Base-by-base conservation (phyloP, 495 filamentous ascomycete species). In the Pyrenula aspistea region DNA sequence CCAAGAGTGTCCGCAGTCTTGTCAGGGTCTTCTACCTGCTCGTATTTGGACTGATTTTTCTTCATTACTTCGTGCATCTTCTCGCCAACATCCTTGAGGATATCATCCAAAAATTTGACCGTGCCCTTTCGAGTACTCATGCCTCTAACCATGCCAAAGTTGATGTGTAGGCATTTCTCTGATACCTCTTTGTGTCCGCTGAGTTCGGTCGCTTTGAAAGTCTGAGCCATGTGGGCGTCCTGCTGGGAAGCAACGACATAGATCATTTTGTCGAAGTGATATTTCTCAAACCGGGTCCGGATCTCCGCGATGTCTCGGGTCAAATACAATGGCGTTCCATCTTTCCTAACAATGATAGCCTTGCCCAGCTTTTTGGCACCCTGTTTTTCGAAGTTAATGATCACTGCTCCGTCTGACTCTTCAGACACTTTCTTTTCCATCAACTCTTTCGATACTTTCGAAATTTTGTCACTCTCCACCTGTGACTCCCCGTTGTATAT, bases 401-500 rank as follows among this genome's bases (percentile, higher is more conserved):
- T 87, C 53, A 89, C 75, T 48, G 93, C 93, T 47, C 93, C 93
- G 25, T 96, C 82, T 25, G 89, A 91, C 63, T 87, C 81, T 68
- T 91, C 84, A 0, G 85, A 83, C 24, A 96, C 79, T 60, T 80
- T 82, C 55, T 88, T 81, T 65, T 81, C 76, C 79, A 96, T 82
- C 22, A 74, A 67, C 55, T 77, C 64, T 55, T 73, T 72, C 24
- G 82, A 85, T 15, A 81, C 75, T 55, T 73, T 72, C 48, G 84
- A 80, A 89, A 98, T 95, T 59, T 82, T 83, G 65, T 88, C 87
- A 60, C 85, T 80, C 56, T 82, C 80, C 54, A 98, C 87, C 65
- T 94, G 88, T n/a, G 87, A 92, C 71, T 98, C 93, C 31, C 92
- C 92, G 31, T 86, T 87, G 75, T 98, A 98, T 55, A 89, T 85